phyloP scores from a whole-genome alignment of 2,329 filamentous ascomycete genomes.

The Exophiala sideris region DNA sequence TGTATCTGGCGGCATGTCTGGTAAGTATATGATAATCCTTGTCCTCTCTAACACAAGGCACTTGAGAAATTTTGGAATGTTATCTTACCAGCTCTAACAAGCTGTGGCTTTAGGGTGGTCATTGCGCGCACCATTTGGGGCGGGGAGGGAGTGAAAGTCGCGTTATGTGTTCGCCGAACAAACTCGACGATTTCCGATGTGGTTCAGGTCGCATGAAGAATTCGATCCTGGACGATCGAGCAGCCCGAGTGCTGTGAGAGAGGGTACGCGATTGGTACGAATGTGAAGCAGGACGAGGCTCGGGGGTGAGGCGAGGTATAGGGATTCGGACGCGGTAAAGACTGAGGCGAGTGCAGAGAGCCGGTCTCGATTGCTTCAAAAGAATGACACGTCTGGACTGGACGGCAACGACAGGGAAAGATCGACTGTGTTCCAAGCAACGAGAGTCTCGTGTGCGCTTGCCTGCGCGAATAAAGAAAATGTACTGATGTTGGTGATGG shows the following conservation, averaged over 20 bases:
- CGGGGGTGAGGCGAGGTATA: not conserved
- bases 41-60: not conserved
- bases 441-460: conserved; percentile 4
- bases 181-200: conserved; percentile 14
- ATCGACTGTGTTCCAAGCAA: not conserved
- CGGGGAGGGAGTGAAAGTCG: conserved; percentile 13
- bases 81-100: conserved; percentile 45
- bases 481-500: too few relatives aligned
- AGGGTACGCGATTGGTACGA: not conserved
- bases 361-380: conserved; percentile 6
- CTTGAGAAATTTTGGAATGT: conserved; percentile 3
- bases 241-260: not conserved
- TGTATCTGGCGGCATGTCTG: conserved; percentile 62
- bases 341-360: conserved; percentile 14
- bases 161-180: conserved; percentile 15
- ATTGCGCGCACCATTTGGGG: conserved; percentile 25
- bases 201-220: conserved; percentile 23
- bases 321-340: conserved; percentile 17
- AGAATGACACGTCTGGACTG: conserved; percentile 7
- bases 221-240: not conserved
- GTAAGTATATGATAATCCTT: conserved; percentile 5
- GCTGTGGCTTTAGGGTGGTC: conserved; percentile 37
- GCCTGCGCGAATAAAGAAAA: conserved; percentile 1
- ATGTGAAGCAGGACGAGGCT: not conserved
- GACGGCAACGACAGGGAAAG: conserved; percentile 1